Conservation (phyloP, 2,329 filamentous ascomycete species). For the Pyricularia grisea region DNA sequence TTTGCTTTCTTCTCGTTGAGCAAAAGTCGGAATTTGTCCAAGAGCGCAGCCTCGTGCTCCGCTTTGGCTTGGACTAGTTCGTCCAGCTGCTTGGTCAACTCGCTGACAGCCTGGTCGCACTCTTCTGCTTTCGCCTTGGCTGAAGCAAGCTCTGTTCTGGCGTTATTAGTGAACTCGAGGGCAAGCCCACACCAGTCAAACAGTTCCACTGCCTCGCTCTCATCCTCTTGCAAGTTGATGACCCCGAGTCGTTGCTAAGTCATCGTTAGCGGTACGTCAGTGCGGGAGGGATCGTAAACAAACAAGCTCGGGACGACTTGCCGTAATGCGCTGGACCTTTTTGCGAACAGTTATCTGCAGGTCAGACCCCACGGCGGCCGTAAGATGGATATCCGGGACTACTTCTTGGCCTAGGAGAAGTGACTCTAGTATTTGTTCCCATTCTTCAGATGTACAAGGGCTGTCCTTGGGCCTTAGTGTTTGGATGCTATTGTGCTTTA, state of each 20-base stretch:
- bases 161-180: conserved; percentile 35
- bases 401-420: conserved; percentile 42
- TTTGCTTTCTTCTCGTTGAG: conserved; percentile 75
- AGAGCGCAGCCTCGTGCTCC: conserved; percentile 54
- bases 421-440: conserved; percentile 50
- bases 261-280: conserved; percentile 9
- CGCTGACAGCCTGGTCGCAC: conserved; percentile 45
- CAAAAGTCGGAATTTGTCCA: conserved; percentile 61
- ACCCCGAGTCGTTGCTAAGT: conserved; percentile 60
- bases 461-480: conserved; percentile 44
- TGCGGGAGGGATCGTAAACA: conserved; percentile 4
- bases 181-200: conserved; percentile 60
- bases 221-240: conserved; percentile 45
- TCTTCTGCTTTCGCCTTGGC: conserved; percentile 30
- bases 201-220: conserved; percentile 45
- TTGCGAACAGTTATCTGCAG: conserved; percentile 58
- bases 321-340: conserved; percentile 59
- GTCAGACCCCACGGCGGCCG: conserved; percentile 38
- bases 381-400: conserved; percentile 45
- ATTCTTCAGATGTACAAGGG: conserved; percentile 52
- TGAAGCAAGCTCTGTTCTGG: conserved; percentile 31
- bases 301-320: conserved; percentile 24
- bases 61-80: conserved; percentile 58
- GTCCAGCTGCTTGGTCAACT: conserved; percentile 53
- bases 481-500: conserved; percentile 46